A percentile compares a stretch with the other conserved stretches of the same genome.
Conservation (phyloP, 352 stramenopile genomes). For the Phytophthora citricola region DNA sequence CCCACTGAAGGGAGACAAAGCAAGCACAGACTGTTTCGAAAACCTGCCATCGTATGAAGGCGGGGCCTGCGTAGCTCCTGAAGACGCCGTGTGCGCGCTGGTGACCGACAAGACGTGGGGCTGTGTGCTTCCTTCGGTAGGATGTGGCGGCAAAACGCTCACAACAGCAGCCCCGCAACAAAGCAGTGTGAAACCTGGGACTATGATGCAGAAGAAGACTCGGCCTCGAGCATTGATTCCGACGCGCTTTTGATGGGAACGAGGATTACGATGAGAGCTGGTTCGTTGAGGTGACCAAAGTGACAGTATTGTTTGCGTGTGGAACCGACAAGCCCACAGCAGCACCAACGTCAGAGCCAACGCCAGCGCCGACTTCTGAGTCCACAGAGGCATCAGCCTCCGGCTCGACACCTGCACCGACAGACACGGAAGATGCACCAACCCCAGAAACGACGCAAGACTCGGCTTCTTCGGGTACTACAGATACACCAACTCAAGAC, state of each 20-base stretch:
- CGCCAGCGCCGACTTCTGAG: slow-evolving; percentile 5
- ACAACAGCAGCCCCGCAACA: slow-evolving; percentile 9
- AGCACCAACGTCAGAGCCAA: slow-evolving; percentile 20
- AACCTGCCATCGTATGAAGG: slow-evolving; percentile 49
- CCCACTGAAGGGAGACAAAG: slow-evolving; percentile 48
- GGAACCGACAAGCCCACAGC: slow-evolving; percentile 22
- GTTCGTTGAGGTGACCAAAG: slow-evolving; percentile 35
- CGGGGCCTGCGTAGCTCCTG: slow-evolving; percentile 39
- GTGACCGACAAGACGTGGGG: slow-evolving; percentile 51
- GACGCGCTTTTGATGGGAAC: slow-evolving; percentile 28
- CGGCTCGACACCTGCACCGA: slow-evolving; percentile 11
- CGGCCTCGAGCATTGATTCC: slow-evolving; percentile 7
- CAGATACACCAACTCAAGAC: neutral
- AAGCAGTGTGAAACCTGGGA: slow-evolving; percentile 37
- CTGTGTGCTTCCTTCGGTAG: slow-evolving; percentile 38
- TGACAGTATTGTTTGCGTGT: slow-evolving; percentile 31
- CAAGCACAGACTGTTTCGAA: slow-evolving; percentile 48
- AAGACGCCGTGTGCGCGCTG: slow-evolving; percentile 54
- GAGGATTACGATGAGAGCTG: slow-evolving; percentile 35
- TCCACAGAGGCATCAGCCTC: neutral
- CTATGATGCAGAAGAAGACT: slow-evolving; percentile 25
- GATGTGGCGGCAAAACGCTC: slow-evolving; percentile 15
- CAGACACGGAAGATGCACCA: slow-evolving; percentile 11
- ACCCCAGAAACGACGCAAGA: slow-evolving; percentile 4
- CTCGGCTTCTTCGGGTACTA: slow-evolving; percentile 1